Conservation (phyloP, 352 stramenopile genomes). For the Globisporangium mamillatum region DNA sequence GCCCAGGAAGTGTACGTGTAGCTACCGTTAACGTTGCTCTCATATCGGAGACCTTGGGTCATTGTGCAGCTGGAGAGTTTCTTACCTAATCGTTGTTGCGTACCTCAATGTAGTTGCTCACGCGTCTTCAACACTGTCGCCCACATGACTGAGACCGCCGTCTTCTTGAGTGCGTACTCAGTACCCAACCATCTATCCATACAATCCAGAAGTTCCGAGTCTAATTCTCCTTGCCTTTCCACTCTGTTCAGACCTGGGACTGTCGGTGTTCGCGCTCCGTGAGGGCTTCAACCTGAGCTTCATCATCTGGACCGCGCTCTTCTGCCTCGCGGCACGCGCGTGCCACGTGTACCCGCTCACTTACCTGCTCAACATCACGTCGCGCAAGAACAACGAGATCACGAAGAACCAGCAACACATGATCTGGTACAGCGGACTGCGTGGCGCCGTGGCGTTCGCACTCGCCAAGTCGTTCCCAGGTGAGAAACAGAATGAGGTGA, state of each 20-base stretch:
- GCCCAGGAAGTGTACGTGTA: slow-evolving; percentile 71
- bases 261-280: slow-evolving; percentile 86
- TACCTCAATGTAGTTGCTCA: slow-evolving; percentile 46
- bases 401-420: slow-evolving; percentile 91
- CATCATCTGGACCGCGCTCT: slow-evolving; percentile 82
- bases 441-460: slow-evolving; percentile 86
- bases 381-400: slow-evolving; percentile 57
- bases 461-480: slow-evolving; percentile 46
- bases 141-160: slow-evolving; percentile 89
- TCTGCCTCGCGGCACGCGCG: slow-evolving; percentile 81
- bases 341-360: slow-evolving; percentile 89
- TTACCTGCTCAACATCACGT: slow-evolving; percentile 50
- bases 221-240: background rate
- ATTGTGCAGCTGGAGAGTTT: background rate
- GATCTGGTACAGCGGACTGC: slow-evolving; percentile 93
- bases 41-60: background rate
- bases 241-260: slow-evolving; percentile 70
- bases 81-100: background rate
- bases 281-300: slow-evolving; percentile 81
- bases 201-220: background rate
- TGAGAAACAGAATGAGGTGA: background rate
- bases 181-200: background rate
- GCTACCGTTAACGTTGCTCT: background rate
- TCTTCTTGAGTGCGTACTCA: slow-evolving; percentile 86
- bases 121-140: slow-evolving; percentile 90